Evolutionary conservation across 2,329 filamentous ascomycete genomes (phyloP).

Genomic region (Aspergillus brasiliensis): DNA sequence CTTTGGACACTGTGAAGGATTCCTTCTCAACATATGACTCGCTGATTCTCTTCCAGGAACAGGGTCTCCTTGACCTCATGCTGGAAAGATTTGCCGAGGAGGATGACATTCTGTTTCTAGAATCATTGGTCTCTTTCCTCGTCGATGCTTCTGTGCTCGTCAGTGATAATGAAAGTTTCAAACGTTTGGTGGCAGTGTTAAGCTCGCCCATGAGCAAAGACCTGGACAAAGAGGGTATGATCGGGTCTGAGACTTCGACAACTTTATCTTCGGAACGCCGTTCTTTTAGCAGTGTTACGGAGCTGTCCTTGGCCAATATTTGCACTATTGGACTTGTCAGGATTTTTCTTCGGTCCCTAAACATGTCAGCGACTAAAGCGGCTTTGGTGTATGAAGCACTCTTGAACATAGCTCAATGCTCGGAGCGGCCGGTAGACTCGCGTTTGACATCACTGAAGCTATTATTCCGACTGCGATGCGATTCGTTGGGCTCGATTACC

Average conservation of each 20-base stretch:
- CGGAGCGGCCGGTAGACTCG: conserved; percentile 65
- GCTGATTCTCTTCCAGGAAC: conserved; percentile 33
- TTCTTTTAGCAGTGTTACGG: conserved; percentile 33
- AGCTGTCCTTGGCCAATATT: conserved; percentile 57
- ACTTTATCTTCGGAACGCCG: conserved; percentile 31
- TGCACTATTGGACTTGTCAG: conserved; percentile 70
- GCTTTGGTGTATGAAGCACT: conserved; percentile 64
- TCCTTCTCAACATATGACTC: conserved; percentile 37
- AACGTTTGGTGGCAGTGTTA: conserved; percentile 35
- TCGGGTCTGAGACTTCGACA: conserved; percentile 45
- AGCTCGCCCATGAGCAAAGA: conserved; percentile 41
- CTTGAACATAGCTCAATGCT: conserved; percentile 63
- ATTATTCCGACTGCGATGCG: conserved; percentile 79
- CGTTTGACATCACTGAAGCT: conserved; percentile 75
- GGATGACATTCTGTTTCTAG: conserved; percentile 41
- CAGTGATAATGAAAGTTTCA: conserved; percentile 36
- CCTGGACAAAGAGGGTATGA: conserved; percentile 30
- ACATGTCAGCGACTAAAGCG: conserved; percentile 66
- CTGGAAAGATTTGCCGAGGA: conserved; percentile 40
- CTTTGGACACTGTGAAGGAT: conserved; percentile 44
- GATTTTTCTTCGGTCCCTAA: conserved; percentile 75
- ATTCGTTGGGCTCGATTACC: conserved; percentile 76
- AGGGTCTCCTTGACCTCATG: conserved; percentile 37
- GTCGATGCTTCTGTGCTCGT: conserved; percentile 35
- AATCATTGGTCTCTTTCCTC: conserved; percentile 43